Evolutionary conservation across 2,329 filamentous ascomycete species (phyloP).

Genomic region (Cladorrhinum sp.): DNA sequence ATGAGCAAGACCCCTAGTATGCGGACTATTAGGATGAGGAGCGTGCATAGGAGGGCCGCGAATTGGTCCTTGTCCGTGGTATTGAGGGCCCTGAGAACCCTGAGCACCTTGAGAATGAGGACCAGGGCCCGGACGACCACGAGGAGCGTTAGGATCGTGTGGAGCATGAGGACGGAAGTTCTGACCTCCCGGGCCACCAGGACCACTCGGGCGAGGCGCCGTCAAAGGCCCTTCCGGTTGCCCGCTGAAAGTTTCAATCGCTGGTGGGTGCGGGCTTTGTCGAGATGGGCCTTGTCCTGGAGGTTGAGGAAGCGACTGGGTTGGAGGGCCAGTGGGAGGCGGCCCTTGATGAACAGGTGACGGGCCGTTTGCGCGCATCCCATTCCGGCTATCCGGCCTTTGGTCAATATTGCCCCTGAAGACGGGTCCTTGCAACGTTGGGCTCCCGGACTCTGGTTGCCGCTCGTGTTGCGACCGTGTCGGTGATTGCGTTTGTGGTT

Average conservation of each 20-base stretch:
- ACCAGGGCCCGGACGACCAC: neutral
- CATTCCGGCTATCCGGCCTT: constrained; percentile 22
- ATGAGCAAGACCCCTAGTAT: neutral
- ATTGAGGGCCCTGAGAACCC: neutral
- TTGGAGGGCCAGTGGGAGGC: constrained; percentile 26
- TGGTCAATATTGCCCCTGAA: constrained; percentile 21
- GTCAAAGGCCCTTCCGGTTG: neutral
- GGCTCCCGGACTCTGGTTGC: constrained; percentile 4
- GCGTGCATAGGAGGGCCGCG: constrained; percentile 1
- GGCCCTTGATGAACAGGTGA: constrained; percentile 21
- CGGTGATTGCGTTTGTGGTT: constrained; percentile 3
- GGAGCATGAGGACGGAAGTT: constrained; percentile 4
- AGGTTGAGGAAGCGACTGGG: constrained; percentile 24
- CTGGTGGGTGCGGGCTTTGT: constrained; percentile 8
- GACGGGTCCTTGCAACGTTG: constrained; percentile 6
- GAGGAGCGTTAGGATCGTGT: neutral
- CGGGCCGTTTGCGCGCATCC: neutral
- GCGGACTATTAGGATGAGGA: neutral
- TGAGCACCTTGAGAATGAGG: neutral
- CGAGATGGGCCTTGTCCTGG: constrained; percentile 18
- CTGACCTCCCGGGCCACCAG: neutral
- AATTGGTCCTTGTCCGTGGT: constrained; percentile 2
- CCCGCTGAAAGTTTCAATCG: neutral
- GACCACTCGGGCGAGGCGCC: neutral
- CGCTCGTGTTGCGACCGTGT: too few relatives aligned